phyloP scores from a whole-genome alignment of 169 alveolate species.

The Plasmodium gonderi region DNA sequence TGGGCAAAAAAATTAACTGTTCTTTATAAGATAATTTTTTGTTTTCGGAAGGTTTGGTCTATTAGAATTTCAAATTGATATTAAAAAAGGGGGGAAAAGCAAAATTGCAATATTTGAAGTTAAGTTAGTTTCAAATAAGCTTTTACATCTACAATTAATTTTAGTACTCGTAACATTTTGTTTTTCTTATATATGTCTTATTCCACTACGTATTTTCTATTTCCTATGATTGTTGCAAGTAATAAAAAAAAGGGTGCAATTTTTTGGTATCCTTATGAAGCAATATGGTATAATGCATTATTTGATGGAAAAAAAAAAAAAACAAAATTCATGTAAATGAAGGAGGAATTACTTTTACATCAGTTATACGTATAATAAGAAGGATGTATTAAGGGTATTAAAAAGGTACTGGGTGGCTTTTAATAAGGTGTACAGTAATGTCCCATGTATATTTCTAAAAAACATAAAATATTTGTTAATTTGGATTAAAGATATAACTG shows the following conservation, averaged over 20 bases:
- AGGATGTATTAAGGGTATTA: background rate
- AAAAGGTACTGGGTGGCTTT: background rate
- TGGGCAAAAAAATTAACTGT: background rate
- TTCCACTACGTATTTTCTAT: background rate
- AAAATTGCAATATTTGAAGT: background rate
- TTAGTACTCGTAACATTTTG: background rate
- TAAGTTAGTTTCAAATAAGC: background rate
- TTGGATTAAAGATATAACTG: background rate
- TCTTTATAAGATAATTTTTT: background rate
- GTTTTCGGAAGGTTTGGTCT: background rate
- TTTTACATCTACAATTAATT: background rate
- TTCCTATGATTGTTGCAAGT: background rate
- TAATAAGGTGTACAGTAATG: background rate
- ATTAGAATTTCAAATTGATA: background rate
- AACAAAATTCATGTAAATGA: background rate
- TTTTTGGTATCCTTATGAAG: background rate
- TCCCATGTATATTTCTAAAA: background rate
- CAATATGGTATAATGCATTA: background rate
- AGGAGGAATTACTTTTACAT: background rate
- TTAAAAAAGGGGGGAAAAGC: background rate
- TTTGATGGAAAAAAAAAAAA: too few species aligned
- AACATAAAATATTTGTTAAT: background rate
- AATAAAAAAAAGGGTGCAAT: background rate
- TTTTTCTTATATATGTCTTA: background rate
- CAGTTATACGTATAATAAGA: background rate